Base-by-base conservation (phyloP, 2,329 filamentous ascomycete species). In the Fonsecaea pugnacius region DNA sequence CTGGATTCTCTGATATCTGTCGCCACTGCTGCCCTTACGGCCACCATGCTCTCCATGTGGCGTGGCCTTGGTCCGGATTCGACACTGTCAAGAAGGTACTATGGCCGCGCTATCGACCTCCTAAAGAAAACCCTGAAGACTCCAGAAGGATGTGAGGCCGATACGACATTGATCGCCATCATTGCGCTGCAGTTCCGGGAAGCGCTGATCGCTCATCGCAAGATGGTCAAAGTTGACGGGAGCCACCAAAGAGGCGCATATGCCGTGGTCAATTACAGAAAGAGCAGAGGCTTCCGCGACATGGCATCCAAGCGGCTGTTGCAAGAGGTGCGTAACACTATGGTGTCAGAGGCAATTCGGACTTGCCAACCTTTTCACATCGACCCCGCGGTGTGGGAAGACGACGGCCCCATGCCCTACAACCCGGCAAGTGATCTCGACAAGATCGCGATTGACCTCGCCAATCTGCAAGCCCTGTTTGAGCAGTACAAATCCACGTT, bases 211-310 rank as follows among this genome's bases (percentile, higher is more conserved):
- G 53, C 53, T 16, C 35, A 56, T 27, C 53, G 53, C 21, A 56
- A 56, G 33, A 35, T 56, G 53, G 33, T 10, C 33, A 36, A 56
- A 14, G 53, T 56, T 14, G 53, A 56, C 38, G 53, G 53, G 9
- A 56, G 53, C 27, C 53, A 56, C 33, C 53, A 56, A 16, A 56
- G 33, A 56, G 53, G 53, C 33, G 53, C 53, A 27, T 56, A 56
- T 24, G 53, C 53, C 16, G 33, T 56, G 16, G 33, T 56, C 53
- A 56, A 2, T 8, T 40, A 56, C 33, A 56, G 53, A 38, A 56
- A 56, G 38, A 38, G 30, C 33, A 56, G 9, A 18, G 53, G 53
- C 12, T 56, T 56, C 53, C 33, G 53, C 12, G 27, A 27, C 33
- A 36, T 38, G 33, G 53, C 53, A 10, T 56, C 53, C 27, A 56